Conservation (phyloP, 2,329 filamentous ascomycete genomes). For the Hymenoscyphus linearis region DNA sequence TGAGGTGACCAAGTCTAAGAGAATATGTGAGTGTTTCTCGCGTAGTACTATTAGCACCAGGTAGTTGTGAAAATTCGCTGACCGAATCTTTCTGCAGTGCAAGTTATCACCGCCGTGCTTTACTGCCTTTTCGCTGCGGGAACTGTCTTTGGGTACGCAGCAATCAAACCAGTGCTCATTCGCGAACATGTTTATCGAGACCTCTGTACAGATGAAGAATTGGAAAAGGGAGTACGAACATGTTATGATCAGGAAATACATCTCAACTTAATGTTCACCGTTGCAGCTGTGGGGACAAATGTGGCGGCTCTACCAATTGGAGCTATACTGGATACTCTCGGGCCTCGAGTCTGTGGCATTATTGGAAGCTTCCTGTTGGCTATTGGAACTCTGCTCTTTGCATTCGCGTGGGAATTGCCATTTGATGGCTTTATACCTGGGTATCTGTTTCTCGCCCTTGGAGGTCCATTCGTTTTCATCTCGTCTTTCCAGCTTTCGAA, state of each 20-base stretch:
- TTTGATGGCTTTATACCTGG: constrained; percentile 73
- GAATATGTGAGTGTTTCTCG: constrained; percentile 29
- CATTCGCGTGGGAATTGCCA: constrained; percentile 56
- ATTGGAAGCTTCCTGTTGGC: constrained; percentile 65
- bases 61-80: constrained; percentile 1
- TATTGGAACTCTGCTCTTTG: constrained; percentile 67
- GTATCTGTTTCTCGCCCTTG: constrained; percentile 71
- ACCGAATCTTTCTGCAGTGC: constrained; percentile 42
- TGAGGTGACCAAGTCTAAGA: constrained; percentile 34
- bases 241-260: constrained; percentile 58
- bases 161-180: constrained; percentile 75
- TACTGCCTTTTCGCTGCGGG: constrained; percentile 76
- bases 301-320: constrained; percentile 81
- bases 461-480: constrained; percentile 77
- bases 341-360: constrained; percentile 70
- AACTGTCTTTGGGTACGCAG: constrained; percentile 78
- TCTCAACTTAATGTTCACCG: constrained; percentile 89
- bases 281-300: constrained; percentile 83
- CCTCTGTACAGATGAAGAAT: constrained; percentile 50
- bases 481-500: constrained; percentile 81
- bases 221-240: constrained; percentile 43
- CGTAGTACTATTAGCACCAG: not conserved
- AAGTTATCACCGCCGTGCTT: constrained; percentile 62
- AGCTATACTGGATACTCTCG: constrained; percentile 76
- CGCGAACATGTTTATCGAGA: constrained; percentile 65